These are phyloP conservation scores for Arachnomyces sp. DNA, from an alignment of 2,329 filamentous ascomycete genomes.

Conservation along the genomic window DNA sequence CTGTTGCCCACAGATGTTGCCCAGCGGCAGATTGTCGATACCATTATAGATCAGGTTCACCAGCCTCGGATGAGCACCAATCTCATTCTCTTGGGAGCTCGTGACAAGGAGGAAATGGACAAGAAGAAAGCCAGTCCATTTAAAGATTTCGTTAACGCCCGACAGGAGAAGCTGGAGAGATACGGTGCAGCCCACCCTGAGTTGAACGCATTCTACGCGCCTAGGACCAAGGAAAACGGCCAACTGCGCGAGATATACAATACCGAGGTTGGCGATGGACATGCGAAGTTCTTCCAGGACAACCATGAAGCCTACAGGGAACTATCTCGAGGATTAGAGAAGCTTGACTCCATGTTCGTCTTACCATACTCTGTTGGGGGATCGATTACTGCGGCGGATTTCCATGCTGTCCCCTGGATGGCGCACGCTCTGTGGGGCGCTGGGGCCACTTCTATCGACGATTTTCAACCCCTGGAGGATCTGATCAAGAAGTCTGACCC, in stretches of 20 bases:
- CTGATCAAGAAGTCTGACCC: constrained; percentile 11
- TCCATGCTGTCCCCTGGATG: constrained; percentile 13
- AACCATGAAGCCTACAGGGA: constrained; percentile 6
- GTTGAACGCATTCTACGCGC: constrained; percentile 10
- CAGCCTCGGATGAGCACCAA: constrained; percentile 9
- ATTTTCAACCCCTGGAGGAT: constrained; percentile 9
- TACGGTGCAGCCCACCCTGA: constrained; percentile 7
- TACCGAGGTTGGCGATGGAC: constrained; percentile 1
- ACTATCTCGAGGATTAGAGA: constrained; percentile 6
- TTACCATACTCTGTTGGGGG: constrained; percentile 10
- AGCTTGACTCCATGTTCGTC: constrained; percentile 7
- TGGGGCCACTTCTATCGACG: constrained; percentile 5
- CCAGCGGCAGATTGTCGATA: constrained; percentile 4
- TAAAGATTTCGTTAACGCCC: constrained; percentile 6
- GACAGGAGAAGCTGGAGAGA: constrained; percentile 9
- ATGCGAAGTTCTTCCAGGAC: constrained; percentile 9
- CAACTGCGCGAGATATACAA: constrained; percentile 7
- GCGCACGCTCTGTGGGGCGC: constrained; percentile 11
- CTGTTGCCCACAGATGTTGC: constrained; percentile 6
- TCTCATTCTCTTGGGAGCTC: constrained; percentile 13
- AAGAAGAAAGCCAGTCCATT: constrained; percentile 6
- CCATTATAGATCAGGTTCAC: constrained; percentile 12
- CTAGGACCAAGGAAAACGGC: constrained; percentile 7
- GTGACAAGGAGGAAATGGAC: constrained; percentile 10
- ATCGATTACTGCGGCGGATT: constrained; percentile 10